Evolutionary conservation across 805 yeast genomes (phyloP).

Genomic region (Sporopachydermia lactativora): DNA sequence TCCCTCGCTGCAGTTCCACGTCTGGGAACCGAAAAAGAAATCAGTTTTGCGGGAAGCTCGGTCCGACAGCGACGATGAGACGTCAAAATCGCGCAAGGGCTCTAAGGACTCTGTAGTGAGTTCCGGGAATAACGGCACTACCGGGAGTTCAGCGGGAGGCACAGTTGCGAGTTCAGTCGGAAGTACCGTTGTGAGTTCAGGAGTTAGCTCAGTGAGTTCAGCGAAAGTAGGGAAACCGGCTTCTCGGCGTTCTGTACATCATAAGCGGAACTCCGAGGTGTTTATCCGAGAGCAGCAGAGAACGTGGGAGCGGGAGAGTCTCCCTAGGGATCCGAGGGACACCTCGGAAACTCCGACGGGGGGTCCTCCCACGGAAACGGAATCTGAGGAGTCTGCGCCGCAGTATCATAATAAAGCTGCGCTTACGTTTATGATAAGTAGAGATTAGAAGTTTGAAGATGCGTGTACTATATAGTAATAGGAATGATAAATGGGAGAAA

Average conservation of each 20-base stretch:
- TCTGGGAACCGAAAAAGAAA: conserved; percentile 1
- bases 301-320: not conserved
- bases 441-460: too few species aligned
- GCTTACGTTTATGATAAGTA: not conserved
- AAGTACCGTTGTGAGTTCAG: not conserved
- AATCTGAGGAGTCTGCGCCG: too few species aligned
- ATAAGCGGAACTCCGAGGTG: not conserved
- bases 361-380: too few species aligned
- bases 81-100: not conserved
- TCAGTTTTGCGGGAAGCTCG: not conserved
- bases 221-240: not conserved
- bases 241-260: not conserved
- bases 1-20: conserved; percentile 1
- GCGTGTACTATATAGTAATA: too few species aligned
- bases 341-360: too few species aligned
- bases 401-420: too few species aligned
- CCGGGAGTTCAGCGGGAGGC: not conserved
- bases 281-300: not conserved
- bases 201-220: not conserved
- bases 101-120: too few species aligned
- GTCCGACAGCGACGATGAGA: conserved; percentile 1
- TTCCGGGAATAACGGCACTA: too few species aligned
- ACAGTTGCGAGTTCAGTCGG: too few species aligned
- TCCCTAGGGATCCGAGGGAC: too few species aligned
- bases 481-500: too few species aligned